Percentiles rank a stretch among this genome's conserved stretches.
Evolutionary conservation across 257 asterid species (phyloP).

Genomic region (Jacaranda copaia): DNA sequence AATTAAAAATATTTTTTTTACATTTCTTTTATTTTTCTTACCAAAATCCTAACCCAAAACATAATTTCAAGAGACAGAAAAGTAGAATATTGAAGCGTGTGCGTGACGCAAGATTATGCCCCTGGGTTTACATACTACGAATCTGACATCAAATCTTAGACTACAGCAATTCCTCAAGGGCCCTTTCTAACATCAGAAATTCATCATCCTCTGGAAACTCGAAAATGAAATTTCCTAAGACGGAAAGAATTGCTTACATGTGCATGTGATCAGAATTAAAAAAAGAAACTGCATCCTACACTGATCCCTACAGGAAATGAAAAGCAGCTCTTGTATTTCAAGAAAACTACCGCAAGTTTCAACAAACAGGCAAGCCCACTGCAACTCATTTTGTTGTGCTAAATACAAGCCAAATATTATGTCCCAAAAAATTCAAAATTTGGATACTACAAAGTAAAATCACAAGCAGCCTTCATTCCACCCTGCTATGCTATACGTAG

Average conservation of each 20-base stretch:
- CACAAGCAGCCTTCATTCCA: conserved; percentile 49
- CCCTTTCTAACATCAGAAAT: too few species aligned
- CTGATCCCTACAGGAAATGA: not conserved
- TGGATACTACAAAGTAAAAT: conserved; percentile 37
- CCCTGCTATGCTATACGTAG: conserved; percentile 38
- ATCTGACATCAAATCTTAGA: too few species aligned
- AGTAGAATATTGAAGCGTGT: too few species aligned
- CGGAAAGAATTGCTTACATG: not conserved
- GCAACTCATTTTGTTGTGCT: conserved; percentile 34
- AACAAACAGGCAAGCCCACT: conserved; percentile 38
- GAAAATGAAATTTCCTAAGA: too few species aligned
- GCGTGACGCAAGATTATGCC: too few species aligned
- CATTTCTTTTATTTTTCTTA: too few species aligned
- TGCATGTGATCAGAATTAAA: not conserved
- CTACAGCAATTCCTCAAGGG: too few species aligned
- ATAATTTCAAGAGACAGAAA: too few species aligned
- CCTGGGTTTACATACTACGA: too few species aligned
- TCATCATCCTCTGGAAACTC: too few species aligned
- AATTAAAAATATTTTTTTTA: too few species aligned
- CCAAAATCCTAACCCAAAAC: too few species aligned
- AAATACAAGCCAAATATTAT: conserved; percentile 41
- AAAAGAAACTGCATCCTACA: not conserved
- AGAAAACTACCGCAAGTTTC: conserved; percentile 33
- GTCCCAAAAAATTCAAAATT: conserved; percentile 44
- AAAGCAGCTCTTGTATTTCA: conserved; percentile 30